phyloP scores from a whole-genome alignment of 352 stramenopile genomes.

The Phytopythium cucurbitacearum region DNA sequence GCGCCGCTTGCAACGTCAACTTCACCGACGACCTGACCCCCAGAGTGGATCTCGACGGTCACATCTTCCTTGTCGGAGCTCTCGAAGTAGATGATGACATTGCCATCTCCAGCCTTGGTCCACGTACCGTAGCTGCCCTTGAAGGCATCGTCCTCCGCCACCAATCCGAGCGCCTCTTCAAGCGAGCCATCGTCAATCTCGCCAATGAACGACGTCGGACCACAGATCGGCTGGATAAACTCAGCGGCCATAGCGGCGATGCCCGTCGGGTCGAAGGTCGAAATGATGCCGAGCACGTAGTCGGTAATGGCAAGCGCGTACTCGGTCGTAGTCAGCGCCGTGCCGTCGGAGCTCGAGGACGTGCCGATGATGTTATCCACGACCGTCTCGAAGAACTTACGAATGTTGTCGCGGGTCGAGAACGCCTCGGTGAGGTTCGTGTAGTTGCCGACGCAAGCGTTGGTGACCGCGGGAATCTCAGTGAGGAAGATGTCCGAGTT shows the following conservation, averaged over 20 bases:
- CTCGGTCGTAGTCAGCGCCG: conserved; percentile 26
- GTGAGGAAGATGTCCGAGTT: conserved; percentile 36
- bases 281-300: conserved; percentile 30
- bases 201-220: conserved; percentile 44
- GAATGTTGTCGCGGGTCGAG: conserved; percentile 38
- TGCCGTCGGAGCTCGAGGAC: conserved; percentile 20
- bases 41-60: conserved; percentile 33
- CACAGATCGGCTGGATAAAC: conserved; percentile 58
- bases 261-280: conserved; percentile 44
- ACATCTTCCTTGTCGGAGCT: conserved; percentile 37
- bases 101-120: conserved; percentile 35
- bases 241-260: conserved; percentile 39
- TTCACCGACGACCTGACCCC: conserved; percentile 23
- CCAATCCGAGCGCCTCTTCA: conserved; percentile 35
- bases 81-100: conserved; percentile 34
- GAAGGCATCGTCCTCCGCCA: conserved; percentile 36
- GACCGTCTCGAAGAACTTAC: conserved; percentile 50
- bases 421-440: conserved; percentile 24
- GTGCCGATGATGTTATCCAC: conserved; percentile 50
- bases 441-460: conserved; percentile 36
- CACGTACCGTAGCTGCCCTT: conserved; percentile 29
- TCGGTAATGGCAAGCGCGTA: conserved; percentile 34
- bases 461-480: conserved; percentile 38
- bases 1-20: conserved; percentile 25
- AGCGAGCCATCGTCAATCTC: conserved; percentile 52